phyloP scores from a whole-genome alignment of 768 basidiomycete species.

The Exsudoporus frostii region DNA sequence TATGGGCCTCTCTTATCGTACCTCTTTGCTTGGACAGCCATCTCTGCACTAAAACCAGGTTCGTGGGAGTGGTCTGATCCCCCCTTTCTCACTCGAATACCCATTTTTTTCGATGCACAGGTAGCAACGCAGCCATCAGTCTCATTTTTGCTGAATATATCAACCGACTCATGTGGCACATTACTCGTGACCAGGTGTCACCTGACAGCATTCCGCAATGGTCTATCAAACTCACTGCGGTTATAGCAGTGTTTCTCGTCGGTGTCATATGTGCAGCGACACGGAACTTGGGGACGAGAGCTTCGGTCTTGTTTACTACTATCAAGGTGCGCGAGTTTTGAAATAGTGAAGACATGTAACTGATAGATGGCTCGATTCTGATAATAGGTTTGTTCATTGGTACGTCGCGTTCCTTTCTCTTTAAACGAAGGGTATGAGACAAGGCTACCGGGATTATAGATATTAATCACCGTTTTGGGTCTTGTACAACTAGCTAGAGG shows the following conservation, averaged over 20 bases:
- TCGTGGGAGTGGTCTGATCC: constrained; percentile 9
- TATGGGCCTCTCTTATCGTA: constrained; percentile 87
- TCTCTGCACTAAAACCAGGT: constrained; percentile 85
- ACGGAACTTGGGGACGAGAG: constrained; percentile 72
- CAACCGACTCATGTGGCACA: constrained; percentile 83
- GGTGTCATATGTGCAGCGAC: constrained; percentile 77
- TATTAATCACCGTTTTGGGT: constrained; percentile 75
- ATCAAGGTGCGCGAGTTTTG: constrained; percentile 60
- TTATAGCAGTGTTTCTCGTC: constrained; percentile 66
- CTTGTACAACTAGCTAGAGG: constrained; percentile 73
- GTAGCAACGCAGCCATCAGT: constrained; percentile 78
- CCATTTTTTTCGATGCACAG: constrained; percentile 33
- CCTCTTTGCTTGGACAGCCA: constrained; percentile 93
- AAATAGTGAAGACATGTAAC: neutral
- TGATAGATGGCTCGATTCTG: neutral
- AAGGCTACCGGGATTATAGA: constrained; percentile 33
- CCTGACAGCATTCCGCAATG: constrained; percentile 82
- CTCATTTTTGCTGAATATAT: constrained; percentile 92
- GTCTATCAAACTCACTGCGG: constrained; percentile 87
- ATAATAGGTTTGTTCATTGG: constrained; percentile 59
- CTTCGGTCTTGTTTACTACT: constrained; percentile 82
- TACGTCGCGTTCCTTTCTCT: constrained; percentile 34
- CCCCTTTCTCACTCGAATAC: neutral
- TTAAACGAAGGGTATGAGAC: neutral
- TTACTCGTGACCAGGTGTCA: constrained; percentile 64